Evolutionary conservation across 2,329 filamentous ascomycete genomes (phyloP).

Genomic region (Colletotrichum tanaceti): DNA sequence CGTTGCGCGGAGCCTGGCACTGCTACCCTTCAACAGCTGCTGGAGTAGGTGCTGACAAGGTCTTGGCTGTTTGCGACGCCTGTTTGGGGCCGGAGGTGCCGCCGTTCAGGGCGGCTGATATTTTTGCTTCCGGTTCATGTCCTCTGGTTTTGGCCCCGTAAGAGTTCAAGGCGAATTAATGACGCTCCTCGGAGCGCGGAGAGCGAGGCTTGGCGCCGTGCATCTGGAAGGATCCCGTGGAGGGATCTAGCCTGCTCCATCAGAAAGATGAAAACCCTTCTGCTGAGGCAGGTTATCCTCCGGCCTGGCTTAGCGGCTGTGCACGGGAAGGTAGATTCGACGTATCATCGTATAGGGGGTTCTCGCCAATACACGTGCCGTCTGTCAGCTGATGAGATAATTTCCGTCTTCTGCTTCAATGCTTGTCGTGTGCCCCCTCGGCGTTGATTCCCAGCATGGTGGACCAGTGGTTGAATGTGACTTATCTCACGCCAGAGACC

Average conservation of each 20-base stretch:
- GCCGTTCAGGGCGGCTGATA: conserved; percentile 26
- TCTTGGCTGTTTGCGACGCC: conserved; percentile 24
- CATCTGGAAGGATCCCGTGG: background rate
- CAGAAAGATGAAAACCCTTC: background rate
- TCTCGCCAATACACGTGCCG: conserved; percentile 24
- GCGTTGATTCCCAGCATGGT: conserved; percentile 4
- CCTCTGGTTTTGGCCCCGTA: background rate
- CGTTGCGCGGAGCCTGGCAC: conserved; percentile 13
- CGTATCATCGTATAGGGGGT: conserved; percentile 16
- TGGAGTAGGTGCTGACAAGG: conserved; percentile 23
- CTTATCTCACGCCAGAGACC: conserved; percentile 22
- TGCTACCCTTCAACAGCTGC: conserved; percentile 26
- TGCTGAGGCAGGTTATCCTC: background rate
- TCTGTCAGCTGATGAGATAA: conserved; percentile 3
- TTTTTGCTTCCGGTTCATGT: background rate
- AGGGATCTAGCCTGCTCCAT: conserved; percentile 4
- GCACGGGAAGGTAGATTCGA: background rate
- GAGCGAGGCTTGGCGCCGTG: conserved; percentile 5
- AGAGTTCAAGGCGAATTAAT: background rate
- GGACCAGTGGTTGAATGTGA: conserved; percentile 21
- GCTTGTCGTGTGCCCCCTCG: conserved; percentile 14
- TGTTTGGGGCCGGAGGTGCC: conserved; percentile 22
- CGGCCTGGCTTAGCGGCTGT: background rate
- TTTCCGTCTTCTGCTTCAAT: background rate
- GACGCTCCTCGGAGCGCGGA: background rate